phyloP scores from a whole-genome alignment of 2,329 filamentous ascomycete genomes.

The Epichloe sylvatica region DNA sequence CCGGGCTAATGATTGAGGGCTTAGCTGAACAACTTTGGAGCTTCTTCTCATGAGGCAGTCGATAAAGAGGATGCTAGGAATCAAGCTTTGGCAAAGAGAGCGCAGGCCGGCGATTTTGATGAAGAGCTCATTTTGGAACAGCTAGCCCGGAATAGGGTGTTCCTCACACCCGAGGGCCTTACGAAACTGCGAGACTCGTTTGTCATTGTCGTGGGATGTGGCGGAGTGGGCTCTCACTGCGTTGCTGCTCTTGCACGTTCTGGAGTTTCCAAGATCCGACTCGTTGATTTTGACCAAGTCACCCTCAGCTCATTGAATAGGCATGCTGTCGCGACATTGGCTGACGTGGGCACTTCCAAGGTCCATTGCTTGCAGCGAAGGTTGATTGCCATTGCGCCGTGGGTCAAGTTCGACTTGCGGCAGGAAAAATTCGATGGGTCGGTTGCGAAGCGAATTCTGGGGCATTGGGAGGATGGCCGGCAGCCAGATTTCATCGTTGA shows the following conservation, averaged over 20 bases:
- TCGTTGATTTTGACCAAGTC: constrained; percentile 97
- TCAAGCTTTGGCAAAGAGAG: constrained; percentile 42
- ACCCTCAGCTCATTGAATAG: constrained; percentile 86
- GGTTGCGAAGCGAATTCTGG: constrained; percentile 53
- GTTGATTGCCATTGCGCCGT: constrained; percentile 76
- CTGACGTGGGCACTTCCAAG: constrained; percentile 86
- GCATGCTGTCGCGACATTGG: constrained; percentile 88
- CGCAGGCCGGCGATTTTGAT: constrained; percentile 50
- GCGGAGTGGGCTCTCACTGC: constrained; percentile 89
- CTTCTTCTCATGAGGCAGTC: constrained; percentile 29
- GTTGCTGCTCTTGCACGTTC: constrained; percentile 75
- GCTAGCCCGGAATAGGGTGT: constrained; percentile 81
- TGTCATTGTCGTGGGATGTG: constrained; percentile 81
- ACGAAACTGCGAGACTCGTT: constrained; percentile 67
- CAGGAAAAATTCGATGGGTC: constrained; percentile 68
- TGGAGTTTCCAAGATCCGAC: constrained; percentile 71
- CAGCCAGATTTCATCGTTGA: constrained; percentile 84
- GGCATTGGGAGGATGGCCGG: constrained; percentile 36
- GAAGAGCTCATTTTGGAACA: constrained; percentile 86
- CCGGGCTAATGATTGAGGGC: constrained; percentile 1
- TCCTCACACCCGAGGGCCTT: constrained; percentile 72
- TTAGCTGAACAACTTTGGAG: constrained; percentile 49
- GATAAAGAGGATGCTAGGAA: constrained; percentile 51
- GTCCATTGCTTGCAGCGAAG: constrained; percentile 70
- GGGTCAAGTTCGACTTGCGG: constrained; percentile 76